A percentile compares a stretch with the other conserved stretches of the same genome.
Evolutionary conservation across 2,329 filamentous ascomycete genomes (phyloP).

Genomic region (Colletotrichum phormii): DNA sequence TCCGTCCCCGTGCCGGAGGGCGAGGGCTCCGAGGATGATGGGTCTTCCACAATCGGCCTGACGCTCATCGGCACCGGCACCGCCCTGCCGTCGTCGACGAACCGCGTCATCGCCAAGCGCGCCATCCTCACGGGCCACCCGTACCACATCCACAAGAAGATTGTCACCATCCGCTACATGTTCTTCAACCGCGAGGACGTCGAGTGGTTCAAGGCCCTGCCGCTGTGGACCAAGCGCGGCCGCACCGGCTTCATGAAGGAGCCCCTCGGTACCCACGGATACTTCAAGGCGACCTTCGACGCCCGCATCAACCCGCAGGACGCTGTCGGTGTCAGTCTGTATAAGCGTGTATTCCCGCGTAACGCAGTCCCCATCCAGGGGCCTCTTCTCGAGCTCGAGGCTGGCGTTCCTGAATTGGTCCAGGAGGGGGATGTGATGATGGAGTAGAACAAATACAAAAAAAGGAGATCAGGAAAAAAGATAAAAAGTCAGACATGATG

Average conservation of each 20-base stretch:
- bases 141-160: slow-evolving; percentile 98
- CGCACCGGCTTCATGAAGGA: slow-evolving; percentile 94
- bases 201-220: slow-evolving; percentile 96
- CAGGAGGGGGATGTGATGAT: slow-evolving; percentile 53
- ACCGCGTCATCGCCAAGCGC: slow-evolving; percentile 90
- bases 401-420: slow-evolving; percentile 33
- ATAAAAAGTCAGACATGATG: slow-evolving; percentile 31
- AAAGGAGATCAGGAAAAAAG: slow-evolving; percentile 2
- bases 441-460: slow-evolving; percentile 43
- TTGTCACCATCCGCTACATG: slow-evolving; percentile 99
- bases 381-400: slow-evolving; percentile 56
- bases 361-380: slow-evolving; percentile 64
- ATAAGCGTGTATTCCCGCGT: slow-evolving; percentile 87
- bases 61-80: slow-evolving; percentile 89
- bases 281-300: slow-evolving; percentile 99
- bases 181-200: slow-evolving; percentile 98
- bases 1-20: slow-evolving; percentile 52
- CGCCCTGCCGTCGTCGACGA: slow-evolving; percentile 79
- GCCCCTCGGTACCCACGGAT: slow-evolving; percentile 94
- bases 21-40: slow-evolving; percentile 53
- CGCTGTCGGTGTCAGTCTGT: slow-evolving; percentile 88
- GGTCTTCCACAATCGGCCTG: slow-evolving; percentile 60
- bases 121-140: slow-evolving; percentile 95
- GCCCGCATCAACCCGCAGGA: slow-evolving; percentile 96
- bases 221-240: slow-evolving; percentile 92